Base-by-base conservation (phyloP, 345 rosid species). In the Rubroshorea leprosula region DNA sequence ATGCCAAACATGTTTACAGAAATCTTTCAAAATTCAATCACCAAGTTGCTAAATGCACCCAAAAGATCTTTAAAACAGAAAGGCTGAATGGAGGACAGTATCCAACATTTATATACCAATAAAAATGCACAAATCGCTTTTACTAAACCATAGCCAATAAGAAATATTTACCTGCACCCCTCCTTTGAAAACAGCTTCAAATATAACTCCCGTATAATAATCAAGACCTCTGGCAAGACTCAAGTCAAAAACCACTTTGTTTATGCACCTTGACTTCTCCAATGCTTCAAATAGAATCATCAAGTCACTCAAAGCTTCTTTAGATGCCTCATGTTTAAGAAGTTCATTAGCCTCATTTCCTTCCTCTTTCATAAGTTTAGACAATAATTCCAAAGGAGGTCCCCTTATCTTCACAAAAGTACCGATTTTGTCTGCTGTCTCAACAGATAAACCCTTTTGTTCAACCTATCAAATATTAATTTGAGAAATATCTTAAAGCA, bases 161-260 rank as follows among this genome's bases (percentile, higher is more conserved):
- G 35, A 27, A 10, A 35, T n/a, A 29, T 23, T 70, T 73, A 93
- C 99, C 91, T 87, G 90, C 20, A 78, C 87, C 24, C 80, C 82
- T 60, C 96, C 96, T 65, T 67, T 78, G 50, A 91, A 86, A 62
- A 84, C 90, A 53, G 95, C 94, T 80, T 93, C 99, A 67, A 73
- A 93, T 63, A 93, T 87, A 50, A 93, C 87, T 7, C 99, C 99
- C 0, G 99, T 89, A 65, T 93, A 93, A 78, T 93, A 93, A 77
- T 89, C 99, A 58, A 93, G 99, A 50, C 99, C 99, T 73, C 99
- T 83, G 49, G 97, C 99, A 56, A 93, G 89, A 69, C 99, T 93
- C 67, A 93, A 78, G 70, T 93, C 99, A 73, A 93, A 93, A 62
- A 87, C 86, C 61, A 93, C 81, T 73, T 75, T 89, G 68, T 80